These are phyloP conservation scores for Agapanthus africanus DNA, from an alignment of 106 monocot genomes.

Conservation along the genomic window DNA sequence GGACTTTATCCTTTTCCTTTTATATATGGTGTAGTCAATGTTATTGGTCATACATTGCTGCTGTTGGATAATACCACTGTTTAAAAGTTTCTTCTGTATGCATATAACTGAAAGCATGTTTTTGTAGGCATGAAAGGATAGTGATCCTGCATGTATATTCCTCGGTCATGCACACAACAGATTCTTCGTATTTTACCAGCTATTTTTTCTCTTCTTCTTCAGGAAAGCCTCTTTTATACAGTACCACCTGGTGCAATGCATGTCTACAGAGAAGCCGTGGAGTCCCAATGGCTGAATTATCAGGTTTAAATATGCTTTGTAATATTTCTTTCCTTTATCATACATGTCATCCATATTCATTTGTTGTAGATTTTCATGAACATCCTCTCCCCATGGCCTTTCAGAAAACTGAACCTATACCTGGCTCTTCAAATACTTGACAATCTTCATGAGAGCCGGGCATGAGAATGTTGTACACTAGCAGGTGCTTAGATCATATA, in stretches of 20 bases:
- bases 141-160: not conserved
- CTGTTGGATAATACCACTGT: not conserved
- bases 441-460: too few species aligned
- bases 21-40: conserved; percentile 1
- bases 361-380: too few species aligned
- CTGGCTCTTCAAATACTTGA: too few species aligned
- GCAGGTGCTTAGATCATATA: too few species aligned
- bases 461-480: too few species aligned
- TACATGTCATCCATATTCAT: too few species aligned
- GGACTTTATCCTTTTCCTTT: conserved; percentile 1
- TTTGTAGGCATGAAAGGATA: not conserved
- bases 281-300: conserved; percentile 33
- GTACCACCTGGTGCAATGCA: conserved; percentile 74
- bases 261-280: conserved; percentile 70
- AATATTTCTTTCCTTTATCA: not conserved
- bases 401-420: too few species aligned
- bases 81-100: not conserved
- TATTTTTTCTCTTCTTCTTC: conserved; percentile 11
- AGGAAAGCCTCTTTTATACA: conserved; percentile 72
- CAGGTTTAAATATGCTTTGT: conserved; percentile 23
- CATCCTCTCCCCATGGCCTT: too few species aligned
- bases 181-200: not conserved
- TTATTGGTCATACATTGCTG: not conserved
- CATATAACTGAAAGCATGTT: conserved; percentile 4
- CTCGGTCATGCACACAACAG: not conserved